These are phyloP conservation scores for Trichosporon sp. DNA, from an alignment of 1,284 basidiomycete genomes.

Conservation along the genomic window DNA sequence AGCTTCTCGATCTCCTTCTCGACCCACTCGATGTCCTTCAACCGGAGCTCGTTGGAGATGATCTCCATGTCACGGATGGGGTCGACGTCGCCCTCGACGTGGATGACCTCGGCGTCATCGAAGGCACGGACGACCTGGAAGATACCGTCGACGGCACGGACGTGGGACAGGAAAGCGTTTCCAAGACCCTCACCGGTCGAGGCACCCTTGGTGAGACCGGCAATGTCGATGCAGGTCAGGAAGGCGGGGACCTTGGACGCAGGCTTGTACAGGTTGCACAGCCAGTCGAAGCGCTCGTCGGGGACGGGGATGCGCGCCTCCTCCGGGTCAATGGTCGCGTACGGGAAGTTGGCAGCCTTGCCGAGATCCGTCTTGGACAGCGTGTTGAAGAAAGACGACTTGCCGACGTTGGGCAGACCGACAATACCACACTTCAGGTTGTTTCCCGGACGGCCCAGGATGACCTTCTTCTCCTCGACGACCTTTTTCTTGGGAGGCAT, in stretches of 20 bases:
- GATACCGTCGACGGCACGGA: constrained; percentile 97
- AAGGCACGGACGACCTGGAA: constrained; percentile 98
- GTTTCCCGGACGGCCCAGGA: constrained; percentile 85
- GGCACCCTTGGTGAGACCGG: constrained; percentile 92
- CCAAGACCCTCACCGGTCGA: constrained; percentile 97
- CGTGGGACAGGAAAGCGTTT: constrained; percentile 95
- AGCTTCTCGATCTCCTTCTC: constrained; percentile 81
- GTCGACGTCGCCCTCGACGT: constrained; percentile 97
- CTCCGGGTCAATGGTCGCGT: constrained; percentile 88
- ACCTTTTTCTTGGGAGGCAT: constrained; percentile 74
- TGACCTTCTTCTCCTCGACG: constrained; percentile 68
- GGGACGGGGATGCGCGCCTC: constrained; percentile 94
- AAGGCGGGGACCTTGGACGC: constrained; percentile 83
- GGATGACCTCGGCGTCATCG: constrained; percentile 97
- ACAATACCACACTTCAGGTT: constrained; percentile 78
- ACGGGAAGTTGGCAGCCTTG: constrained; percentile 97
- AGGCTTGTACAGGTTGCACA: constrained; percentile 87
- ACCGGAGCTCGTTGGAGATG: constrained; percentile 83
- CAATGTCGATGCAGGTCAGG: constrained; percentile 98
- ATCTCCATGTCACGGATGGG: constrained; percentile 97
- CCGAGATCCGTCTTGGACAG: constrained; percentile 88
- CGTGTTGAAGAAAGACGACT: constrained; percentile 91
- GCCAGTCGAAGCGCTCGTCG: constrained; percentile 90
- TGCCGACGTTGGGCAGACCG: constrained; percentile 90
- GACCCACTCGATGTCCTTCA: constrained; percentile 99